A percentile compares a stretch with the other conserved stretches of the same genome.
Evolutionary conservation across 2,329 filamentous ascomycete genomes (phyloP).

Genomic region (Periconia macrospinosa): DNA sequence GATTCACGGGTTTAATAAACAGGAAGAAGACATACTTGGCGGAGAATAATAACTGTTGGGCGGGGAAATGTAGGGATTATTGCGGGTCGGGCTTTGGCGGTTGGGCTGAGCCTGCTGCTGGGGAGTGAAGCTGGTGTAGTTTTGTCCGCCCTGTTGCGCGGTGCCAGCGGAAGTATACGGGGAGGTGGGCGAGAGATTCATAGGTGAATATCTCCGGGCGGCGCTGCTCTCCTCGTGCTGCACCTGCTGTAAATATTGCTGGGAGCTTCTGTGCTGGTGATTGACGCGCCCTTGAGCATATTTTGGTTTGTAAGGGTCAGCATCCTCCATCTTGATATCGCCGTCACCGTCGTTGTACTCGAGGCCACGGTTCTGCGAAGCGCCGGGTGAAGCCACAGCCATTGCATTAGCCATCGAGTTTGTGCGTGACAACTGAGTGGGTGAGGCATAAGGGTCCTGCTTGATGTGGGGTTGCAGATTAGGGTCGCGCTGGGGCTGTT

Average conservation of each 20-base stretch:
- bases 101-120: conserved; percentile 47
- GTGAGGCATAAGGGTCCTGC: conserved; percentile 40
- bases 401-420: conserved; percentile 31
- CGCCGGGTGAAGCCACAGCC: conserved; percentile 38
- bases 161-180: conserved; percentile 66
- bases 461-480: conserved; percentile 35
- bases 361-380: conserved; percentile 28
- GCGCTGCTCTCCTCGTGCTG: conserved; percentile 76
- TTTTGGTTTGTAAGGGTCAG: conserved; percentile 83
- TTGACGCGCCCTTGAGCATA: conserved; percentile 74
- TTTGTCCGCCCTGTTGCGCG: conserved; percentile 53
- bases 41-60: conserved; percentile 62
- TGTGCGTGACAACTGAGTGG: conserved; percentile 39
- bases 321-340: conserved; percentile 75
- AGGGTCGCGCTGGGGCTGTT: conserved; percentile 35
- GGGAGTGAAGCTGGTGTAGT: conserved; percentile 48
- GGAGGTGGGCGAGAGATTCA: conserved; percentile 85
- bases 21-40: conserved; percentile 49
- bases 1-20: not conserved
- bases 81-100: conserved; percentile 79
- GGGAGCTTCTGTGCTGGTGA: conserved; percentile 74
- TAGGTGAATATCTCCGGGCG: conserved; percentile 91
- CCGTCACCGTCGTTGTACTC: conserved; percentile 48
- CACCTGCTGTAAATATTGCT: conserved; percentile 70
- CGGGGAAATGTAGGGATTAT: conserved; percentile 60